These are phyloP conservation scores for Oryza punctata DNA, from an alignment of 176 grass and related monocot species.

Conservation along the genomic window DNA sequence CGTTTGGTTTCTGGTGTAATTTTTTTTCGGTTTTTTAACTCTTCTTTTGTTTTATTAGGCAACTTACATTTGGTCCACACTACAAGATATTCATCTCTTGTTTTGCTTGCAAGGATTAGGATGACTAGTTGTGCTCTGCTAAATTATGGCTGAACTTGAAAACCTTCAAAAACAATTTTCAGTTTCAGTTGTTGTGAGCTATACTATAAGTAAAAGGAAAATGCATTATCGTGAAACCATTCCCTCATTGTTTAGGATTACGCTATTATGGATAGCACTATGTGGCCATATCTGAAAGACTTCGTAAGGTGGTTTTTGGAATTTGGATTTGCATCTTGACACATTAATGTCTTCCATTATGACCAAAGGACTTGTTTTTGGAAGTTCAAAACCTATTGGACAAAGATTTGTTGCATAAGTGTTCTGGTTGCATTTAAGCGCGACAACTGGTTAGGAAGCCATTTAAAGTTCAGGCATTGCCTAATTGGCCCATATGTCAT, in stretches of 20 bases:
- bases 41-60: neutral
- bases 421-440: neutral
- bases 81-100: neutral
- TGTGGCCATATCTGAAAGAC: neutral
- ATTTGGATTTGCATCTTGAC: neutral
- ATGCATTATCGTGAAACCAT: neutral
- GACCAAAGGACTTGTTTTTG: neutral
- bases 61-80: neutral
- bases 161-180: neutral
- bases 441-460: neutral
- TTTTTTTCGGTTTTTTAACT: neutral
- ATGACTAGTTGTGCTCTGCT: neutral
- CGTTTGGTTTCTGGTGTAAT: neutral
- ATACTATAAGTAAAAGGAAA: neutral
- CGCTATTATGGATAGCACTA: neutral
- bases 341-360: neutral
- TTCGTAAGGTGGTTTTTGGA: neutral
- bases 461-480: slow-evolving; percentile 22
- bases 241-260: slow-evolving; percentile 3
- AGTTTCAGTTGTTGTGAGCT: neutral
- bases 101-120: neutral
- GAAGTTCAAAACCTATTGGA: neutral
- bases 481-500: neutral
- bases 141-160: neutral
- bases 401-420: neutral